phyloP scores from a whole-genome alignment of 768 basidiomycete genomes.

The Pilatotrama ljubarskyi region DNA sequence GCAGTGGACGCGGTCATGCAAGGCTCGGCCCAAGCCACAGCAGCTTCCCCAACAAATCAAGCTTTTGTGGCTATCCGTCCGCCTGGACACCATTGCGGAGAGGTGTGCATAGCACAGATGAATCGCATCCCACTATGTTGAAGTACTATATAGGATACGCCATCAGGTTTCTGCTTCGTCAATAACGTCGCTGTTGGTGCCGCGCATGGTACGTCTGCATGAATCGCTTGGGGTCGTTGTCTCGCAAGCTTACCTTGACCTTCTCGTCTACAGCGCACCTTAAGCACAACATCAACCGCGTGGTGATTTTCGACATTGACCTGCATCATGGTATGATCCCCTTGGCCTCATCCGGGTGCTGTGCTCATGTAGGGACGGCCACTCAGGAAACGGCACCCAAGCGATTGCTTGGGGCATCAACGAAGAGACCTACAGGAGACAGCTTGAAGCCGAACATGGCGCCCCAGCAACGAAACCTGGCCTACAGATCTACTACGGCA shows the following conservation, averaged over 20 bases:
- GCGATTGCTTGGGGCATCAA: slow-evolving; percentile 91
- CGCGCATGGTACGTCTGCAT: slow-evolving; percentile 66
- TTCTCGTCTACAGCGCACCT: slow-evolving; percentile 68
- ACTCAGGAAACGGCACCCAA: slow-evolving; percentile 91
- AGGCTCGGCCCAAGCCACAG: not conserved
- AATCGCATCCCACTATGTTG: no score
- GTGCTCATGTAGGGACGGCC: not conserved
- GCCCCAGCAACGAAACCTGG: slow-evolving; percentile 39
- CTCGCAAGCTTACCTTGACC: not conserved
- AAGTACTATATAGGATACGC: slow-evolving; percentile 48
- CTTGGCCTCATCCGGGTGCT: not conserved
- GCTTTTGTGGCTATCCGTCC: slow-evolving; percentile 88
- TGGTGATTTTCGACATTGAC: slow-evolving; percentile 91
- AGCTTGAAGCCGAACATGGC: slow-evolving; percentile 53
- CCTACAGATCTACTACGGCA: slow-evolving; percentile 81
- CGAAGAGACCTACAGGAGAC: slow-evolving; percentile 75
- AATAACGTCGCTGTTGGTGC: slow-evolving; percentile 92
- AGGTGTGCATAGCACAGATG: slow-evolving; percentile 37
- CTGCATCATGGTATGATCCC: slow-evolving; percentile 72
- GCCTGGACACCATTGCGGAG: slow-evolving; percentile 94
- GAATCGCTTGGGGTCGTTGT: not conserved
- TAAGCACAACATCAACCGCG: slow-evolving; percentile 70
- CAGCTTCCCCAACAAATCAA: slow-evolving; percentile 11
- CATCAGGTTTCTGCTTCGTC: slow-evolving; percentile 92
- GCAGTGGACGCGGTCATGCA: slow-evolving; percentile 72